Evolutionary conservation across 192 early-diverging fungal species (phyloP), one percentile per base, ranked within the genome.

Genomic region (Podila minutissima): DNA sequence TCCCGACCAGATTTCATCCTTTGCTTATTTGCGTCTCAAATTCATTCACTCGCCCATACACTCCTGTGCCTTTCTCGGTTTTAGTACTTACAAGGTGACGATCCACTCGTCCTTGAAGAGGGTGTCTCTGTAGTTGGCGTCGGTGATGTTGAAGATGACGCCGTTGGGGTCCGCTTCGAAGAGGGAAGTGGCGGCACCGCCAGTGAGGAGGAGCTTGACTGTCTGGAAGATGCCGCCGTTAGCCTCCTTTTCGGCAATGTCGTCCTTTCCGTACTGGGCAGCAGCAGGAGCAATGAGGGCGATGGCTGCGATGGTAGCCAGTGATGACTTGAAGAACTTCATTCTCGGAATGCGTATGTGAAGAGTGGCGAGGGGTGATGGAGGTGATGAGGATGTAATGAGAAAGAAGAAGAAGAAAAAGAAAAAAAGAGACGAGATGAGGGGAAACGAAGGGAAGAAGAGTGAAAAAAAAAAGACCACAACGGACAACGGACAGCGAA

Each of bases 101-200:
- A 81, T 69, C 65, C 70, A 81, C 59, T 81, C 77, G 62, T 72
- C 77, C 19, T 81, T 41, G 65, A 73, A 73, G 57, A 81, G 64
- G 17, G 62, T 59, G 15, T 68, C 66, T 61, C 46, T 68, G 32
- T 69, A 81, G 71, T 73, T 81, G 66, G 59, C 66, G 29, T 81
- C 77, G 8, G 77, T 81, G 46, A 81, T 37, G 62, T 81, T 81
- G 8, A 22, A 19, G 58, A 81, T 67, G 10, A 24, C 28, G 1
- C 58, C 64, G 2, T 48, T 49, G 24, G 69, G 51, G 24, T 81
- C 77, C 29, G 60, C 71, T 20, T 8, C 60, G 26, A 69, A 64
- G 22, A 73, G 20, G 8, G 50, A 15, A 10, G 57, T 41, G 0
- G 57, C 1, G 24, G 11, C 19, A 1, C 57, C 67, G 58, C 77